These are phyloP conservation scores for Crithidia mellificae DNA, from an alignment of 208 protist species.

Conservation along the genomic window DNA sequence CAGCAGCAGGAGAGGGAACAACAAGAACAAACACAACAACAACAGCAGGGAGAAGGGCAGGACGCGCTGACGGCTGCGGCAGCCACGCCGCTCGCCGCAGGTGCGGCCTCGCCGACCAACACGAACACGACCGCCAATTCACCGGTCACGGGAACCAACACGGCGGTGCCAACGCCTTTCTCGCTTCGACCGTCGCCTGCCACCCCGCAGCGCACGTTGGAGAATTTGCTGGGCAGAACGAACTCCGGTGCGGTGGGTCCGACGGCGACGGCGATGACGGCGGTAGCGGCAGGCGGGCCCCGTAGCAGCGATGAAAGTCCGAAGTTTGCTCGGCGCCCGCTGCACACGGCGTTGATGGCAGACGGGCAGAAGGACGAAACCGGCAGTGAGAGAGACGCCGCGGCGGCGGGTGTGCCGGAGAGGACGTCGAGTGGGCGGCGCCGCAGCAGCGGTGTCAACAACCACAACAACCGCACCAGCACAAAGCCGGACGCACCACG, in stretches of 20 bases:
- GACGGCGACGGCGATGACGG: not conserved
- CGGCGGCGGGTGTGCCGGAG: too few relatives aligned
- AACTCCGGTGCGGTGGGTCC: too few relatives aligned
- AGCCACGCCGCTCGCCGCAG: not conserved
- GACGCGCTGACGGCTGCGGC: not conserved
- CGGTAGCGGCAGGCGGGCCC: not conserved
- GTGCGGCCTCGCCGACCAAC: not conserved
- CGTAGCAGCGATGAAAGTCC: not conserved
- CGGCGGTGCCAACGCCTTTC: conserved; percentile 3
- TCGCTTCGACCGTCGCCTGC: not conserved
- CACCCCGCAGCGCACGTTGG: not conserved
- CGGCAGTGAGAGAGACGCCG: too few relatives aligned
- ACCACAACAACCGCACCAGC: not conserved
- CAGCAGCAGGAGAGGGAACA: not conserved
- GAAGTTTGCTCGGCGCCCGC: not conserved
- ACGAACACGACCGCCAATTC: not conserved
- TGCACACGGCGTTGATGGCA: not conserved
- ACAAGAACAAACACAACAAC: not conserved
- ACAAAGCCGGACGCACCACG: not conserved
- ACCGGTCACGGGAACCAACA: not conserved
- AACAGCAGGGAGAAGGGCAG: not conserved
- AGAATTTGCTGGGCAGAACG: not conserved
- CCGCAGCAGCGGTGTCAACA: too few relatives aligned
- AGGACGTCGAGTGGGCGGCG: too few relatives aligned
- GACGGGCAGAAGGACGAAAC: not conserved